phyloP scores from a whole-genome alignment of 345 rosid genomes.

The Litchi chinensis region DNA sequence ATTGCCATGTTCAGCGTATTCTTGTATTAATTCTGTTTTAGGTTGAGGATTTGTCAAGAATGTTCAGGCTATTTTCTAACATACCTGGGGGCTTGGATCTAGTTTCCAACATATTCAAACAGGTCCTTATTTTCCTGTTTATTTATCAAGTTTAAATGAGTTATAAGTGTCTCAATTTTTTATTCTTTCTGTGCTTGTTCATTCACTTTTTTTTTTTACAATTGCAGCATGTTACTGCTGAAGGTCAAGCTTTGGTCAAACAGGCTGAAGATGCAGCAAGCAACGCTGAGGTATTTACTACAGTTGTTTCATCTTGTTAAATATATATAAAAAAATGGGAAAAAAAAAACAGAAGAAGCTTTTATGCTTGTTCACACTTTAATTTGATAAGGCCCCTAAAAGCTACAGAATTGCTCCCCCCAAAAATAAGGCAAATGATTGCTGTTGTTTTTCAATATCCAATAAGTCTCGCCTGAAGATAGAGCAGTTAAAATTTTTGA shows the following conservation, averaged over 20 bases:
- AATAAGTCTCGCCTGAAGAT: not conserved
- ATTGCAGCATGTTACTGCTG: slow-evolving; percentile 65
- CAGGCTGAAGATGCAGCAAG: slow-evolving; percentile 76
- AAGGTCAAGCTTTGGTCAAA: slow-evolving; percentile 65
- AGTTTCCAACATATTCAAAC: slow-evolving; percentile 58
- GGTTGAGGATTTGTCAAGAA: slow-evolving; percentile 78
- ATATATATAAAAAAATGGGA: not conserved
- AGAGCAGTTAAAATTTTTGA: not conserved
- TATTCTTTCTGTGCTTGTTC: not conserved
- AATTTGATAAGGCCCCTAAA: not conserved
- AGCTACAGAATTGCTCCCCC: not conserved
- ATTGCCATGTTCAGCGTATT: not conserved
- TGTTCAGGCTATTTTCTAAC: slow-evolving; percentile 64
- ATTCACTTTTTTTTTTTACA: not conserved
- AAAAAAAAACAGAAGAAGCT: too few relatives aligned
- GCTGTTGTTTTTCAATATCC: not conserved
- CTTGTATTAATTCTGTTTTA: slow-evolving; percentile 20
- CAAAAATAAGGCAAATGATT: not conserved
- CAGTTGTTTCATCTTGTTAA: not conserved
- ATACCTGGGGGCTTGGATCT: slow-evolving; percentile 60
- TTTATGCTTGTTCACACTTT: not conserved
- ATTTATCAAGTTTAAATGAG: not conserved
- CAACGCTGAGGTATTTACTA: slow-evolving; percentile 36
- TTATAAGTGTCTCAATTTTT: not conserved
- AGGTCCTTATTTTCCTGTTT: slow-evolving; percentile 30